These are phyloP conservation scores for Ceratobasidium sp. DNA, from an alignment of 1,284 basidiomycete genomes.

Conservation along the genomic window DNA sequence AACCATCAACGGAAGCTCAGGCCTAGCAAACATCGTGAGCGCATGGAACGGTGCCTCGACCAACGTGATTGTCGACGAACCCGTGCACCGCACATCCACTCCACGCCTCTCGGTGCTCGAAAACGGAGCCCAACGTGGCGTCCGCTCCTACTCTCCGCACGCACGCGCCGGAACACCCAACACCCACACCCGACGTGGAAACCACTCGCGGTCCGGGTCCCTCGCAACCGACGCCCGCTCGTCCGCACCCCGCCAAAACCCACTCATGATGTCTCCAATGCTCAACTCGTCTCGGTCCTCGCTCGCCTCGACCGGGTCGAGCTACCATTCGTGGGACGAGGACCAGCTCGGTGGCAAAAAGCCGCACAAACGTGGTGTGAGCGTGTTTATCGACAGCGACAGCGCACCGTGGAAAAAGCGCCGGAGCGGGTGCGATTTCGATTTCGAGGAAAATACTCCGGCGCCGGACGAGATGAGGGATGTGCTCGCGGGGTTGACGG, in stretches of 20 bases:
- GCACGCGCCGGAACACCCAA: slow-evolving; percentile 35
- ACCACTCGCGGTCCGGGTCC: slow-evolving; percentile 38
- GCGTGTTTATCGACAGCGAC: slow-evolving; percentile 32
- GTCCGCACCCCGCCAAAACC: slow-evolving; percentile 58
- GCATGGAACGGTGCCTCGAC: slow-evolving; percentile 29
- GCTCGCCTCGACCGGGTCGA: slow-evolving; percentile 76
- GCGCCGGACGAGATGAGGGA: slow-evolving; percentile 51
- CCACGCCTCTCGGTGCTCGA: slow-evolving; percentile 27
- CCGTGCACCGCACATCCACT: slow-evolving; percentile 25
- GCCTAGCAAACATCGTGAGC: slow-evolving; percentile 29
- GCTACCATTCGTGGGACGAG: slow-evolving; percentile 79
- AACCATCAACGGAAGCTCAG: slow-evolving; percentile 50
- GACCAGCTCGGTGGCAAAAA: slow-evolving; percentile 33
- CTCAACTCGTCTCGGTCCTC: slow-evolving; percentile 78
- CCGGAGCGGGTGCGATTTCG: slow-evolving; percentile 17
- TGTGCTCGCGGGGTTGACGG: slow-evolving; percentile 68
- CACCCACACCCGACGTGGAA: slow-evolving; percentile 3
- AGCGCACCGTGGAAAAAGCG: slow-evolving; percentile 18
- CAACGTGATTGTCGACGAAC: slow-evolving; percentile 30
- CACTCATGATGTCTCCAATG: slow-evolving; percentile 67
- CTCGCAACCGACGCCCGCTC: slow-evolving; percentile 50
- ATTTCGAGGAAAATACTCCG: slow-evolving; percentile 19
- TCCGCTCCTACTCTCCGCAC: slow-evolving; percentile 14
- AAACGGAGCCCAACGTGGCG: slow-evolving; percentile 23
- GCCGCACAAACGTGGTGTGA: slow-evolving; percentile 29